Base-by-base conservation (phyloP, 306 rosid genomes). In the peach (Prunus persica) region DNA sequence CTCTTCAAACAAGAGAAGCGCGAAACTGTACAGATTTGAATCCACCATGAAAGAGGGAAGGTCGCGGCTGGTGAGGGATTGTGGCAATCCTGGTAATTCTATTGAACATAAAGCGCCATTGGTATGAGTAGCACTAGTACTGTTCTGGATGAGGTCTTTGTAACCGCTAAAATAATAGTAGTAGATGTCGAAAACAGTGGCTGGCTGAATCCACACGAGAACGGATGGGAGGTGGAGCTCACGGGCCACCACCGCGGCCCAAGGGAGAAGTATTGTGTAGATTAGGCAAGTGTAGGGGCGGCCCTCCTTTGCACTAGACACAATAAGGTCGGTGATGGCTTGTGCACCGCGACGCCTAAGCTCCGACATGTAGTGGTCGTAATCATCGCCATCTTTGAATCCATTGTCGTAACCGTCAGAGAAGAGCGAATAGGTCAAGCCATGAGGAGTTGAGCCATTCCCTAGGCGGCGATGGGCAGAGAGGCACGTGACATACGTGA, bases 141-240 rank as follows among this genome's bases (percentile, higher is more conserved):
- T 65, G 14, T 11, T 25, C 5, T 2, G 20, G 27, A 77, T 65
- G 20, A 45, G 10, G 0, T 80, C 77, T 1, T 46, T 60, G 46
- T 65, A 75, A 16, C 79, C 87, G 28, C 84, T 73, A 22, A 81
- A 67, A 50, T 75, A 83, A 9, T 76, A 71, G 72, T 81, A 73
- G 51, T 38, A 32, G n/a, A 81, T 67, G 43, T 65, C 67, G 15
- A 83, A 81, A 19, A 83, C 82, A 0, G 80, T 49, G 46, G 90
- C 87, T 5, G 84, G 71, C 49, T 86, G 86, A 56, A 68, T 80
- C 86, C 87, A 86, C 1, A 86, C 47, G 2, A 81, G 65, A 16
- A 73, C 82, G 0, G 80, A 47, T 5, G 77, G 85, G 20, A 83
- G 67, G 18, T 81, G 43, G 11, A 61, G 61, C 4, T 74, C 69